Evolutionary conservation across 2,329 filamentous ascomycete genomes (phyloP), one percentile per base, ranked within the genome.

Genomic region (Aspergillus sp.): DNA sequence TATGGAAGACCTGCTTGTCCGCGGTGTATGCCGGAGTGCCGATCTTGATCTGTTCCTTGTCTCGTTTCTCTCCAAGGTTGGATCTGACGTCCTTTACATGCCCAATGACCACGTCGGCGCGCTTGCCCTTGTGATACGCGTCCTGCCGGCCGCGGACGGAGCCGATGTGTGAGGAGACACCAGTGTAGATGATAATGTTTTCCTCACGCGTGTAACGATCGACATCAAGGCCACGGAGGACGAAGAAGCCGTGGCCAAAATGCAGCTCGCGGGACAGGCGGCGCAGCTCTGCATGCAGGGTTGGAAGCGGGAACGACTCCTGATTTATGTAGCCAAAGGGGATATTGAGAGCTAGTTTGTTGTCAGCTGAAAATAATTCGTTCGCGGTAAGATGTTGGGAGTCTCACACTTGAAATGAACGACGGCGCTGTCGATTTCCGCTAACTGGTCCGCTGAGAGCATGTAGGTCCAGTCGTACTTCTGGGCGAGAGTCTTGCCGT

Each of bases 21-120:
- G 62, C 66, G 0, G 78, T 79, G 60, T 79, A 79, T 0, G 75
- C 76, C 0, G 78, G 77, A 0, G 74, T 71, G 1, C 76, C 74
- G 44, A 80, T 79, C 15, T 68, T 66, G 12, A 21, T 21, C 3
- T 21, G 3, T 21, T 21, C 21, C 21, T 21, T 21, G 21, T 21
- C 21, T 21, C 65, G n/a, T 2, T 41, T 64, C 11, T 72, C 59
- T 2, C 58, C 62, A 0, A 55, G 55, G 31, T 60, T 52, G 31
- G 21, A 21, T 21, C 66, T 73, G 3, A 89, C 73, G 63, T 90
- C 86, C 67, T 86, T 89, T 71, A 90, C 85, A 61, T 89, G 86
- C 9, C 79, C 75, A 3, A 86, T 69, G 6, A 85, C 80, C 0
- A 84, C 80, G 52, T 84, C 82, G 9, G 61, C 55, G 8, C 50